Evolutionary conservation across 495 filamentous ascomycete genomes (phyloP), one percentile per base, ranked within the genome.

Genomic region (Xylaria palmicola): DNA sequence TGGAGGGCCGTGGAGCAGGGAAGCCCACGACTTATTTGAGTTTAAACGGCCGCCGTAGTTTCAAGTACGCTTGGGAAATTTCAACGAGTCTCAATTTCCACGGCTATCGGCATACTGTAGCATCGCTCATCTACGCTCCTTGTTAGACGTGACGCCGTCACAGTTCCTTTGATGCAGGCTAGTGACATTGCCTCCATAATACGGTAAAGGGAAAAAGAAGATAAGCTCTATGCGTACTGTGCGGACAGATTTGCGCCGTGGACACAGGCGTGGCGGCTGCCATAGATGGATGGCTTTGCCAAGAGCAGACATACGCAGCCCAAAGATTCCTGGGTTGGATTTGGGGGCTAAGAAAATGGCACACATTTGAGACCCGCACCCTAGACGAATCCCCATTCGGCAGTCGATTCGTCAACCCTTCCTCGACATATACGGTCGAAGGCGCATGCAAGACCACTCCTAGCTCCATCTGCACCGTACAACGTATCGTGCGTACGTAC

Each of bases 1-100:
- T 47, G 74, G 69, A 19, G 82, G 80, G 1, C 76, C 80, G 1
- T 83, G 82, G 81, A 83, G 82, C 62, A 75, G 75, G 49, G 80
- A 84, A 57, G 78, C 81, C 8, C 65, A 77, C 59, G 81, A 84
- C 58, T 63, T 84, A 17, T 72, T 83, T 58, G 79, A 77, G 40
- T 72, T 66, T 20, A 75, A 73, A 9, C 73, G 77, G 9, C 78
- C 77, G 22, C 51, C 32, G 17, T 68, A 68, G 24, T 17, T 29
- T 29, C 19, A 22, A 22, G 41, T 47, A 12, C 13, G 22, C 6
- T 22, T n/a, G n/a, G n/a, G n/a, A n/a, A n/a, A n/a, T n/a, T n/a
- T n/a, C n/a, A n/a, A n/a, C n/a, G n/a, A n/a, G n/a, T 7, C n/a
- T 15, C 26, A 2, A 17, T 54, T 54, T 24, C 40, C 29, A 9